phyloP scores from a whole-genome alignment of 768 basidiomycete genomes.

The Asterophora parasitica region DNA sequence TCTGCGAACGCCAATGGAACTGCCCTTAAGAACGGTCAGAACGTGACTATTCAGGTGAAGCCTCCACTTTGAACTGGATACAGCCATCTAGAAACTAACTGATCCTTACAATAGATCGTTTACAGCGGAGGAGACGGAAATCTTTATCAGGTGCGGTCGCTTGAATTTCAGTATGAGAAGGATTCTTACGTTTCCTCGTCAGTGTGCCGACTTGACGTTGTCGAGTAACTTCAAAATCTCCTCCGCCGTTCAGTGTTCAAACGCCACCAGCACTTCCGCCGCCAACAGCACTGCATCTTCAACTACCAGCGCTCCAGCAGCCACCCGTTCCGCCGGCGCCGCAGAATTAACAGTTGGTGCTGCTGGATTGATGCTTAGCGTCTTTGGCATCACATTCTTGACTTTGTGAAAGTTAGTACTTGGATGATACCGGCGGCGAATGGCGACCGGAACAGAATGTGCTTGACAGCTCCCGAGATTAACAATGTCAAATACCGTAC shows the following conservation, averaged over 20 bases:
- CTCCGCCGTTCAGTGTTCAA: conserved; percentile 34
- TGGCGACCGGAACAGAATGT: too few species aligned
- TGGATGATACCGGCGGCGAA: not conserved
- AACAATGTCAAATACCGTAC: not conserved
- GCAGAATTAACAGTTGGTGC: not conserved
- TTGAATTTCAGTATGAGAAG: conserved; percentile 10
- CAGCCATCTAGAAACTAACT: not conserved
- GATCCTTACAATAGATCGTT: conserved; percentile 30
- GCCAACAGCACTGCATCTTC: conserved; percentile 18
- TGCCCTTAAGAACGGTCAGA: conserved; percentile 52
- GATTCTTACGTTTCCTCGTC: conserved; percentile 1
- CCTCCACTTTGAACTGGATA: not conserved
- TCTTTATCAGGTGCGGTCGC: conserved; percentile 57
- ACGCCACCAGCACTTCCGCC: conserved; percentile 24
- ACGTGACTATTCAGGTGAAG: conserved; percentile 64
- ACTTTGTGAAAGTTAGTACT: not conserved
- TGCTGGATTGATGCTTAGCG: not conserved
- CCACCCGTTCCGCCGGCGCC: not conserved
- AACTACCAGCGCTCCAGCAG: not conserved
- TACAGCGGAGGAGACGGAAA: conserved; percentile 68
- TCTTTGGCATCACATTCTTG: not conserved
- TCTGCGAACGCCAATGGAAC: conserved; percentile 40
- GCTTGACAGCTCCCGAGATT: not conserved
- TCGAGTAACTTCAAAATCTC: conserved; percentile 47
- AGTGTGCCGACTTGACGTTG: conserved; percentile 82